These are phyloP conservation scores for Beta lomatogona DNA, from an alignment of 179 eudicot species.

Conservation along the genomic window DNA sequence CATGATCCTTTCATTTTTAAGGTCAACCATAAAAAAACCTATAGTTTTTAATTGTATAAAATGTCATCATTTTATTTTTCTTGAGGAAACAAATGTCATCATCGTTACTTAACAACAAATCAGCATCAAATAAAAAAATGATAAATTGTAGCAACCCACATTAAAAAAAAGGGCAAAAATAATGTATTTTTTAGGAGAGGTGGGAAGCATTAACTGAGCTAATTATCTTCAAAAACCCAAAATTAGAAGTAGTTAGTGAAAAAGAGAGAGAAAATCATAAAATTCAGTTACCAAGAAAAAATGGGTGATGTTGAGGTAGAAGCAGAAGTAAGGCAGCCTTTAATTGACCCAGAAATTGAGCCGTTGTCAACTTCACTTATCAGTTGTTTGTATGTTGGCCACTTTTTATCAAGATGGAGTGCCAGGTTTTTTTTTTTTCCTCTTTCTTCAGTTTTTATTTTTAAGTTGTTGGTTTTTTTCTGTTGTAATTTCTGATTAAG, in stretches of 20 bases:
- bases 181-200: too few relatives aligned
- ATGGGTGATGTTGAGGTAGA: slow-evolving; percentile 15
- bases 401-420: slow-evolving; percentile 87
- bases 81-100: neutral
- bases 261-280: too few relatives aligned
- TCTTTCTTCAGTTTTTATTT: neutral
- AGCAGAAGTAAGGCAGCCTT: slow-evolving; percentile 18
- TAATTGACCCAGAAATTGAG: slow-evolving; percentile 30
- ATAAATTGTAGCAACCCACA: neutral
- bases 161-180: neutral
- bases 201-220: neutral
- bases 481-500: neutral
- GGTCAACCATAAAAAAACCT: neutral
- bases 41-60: neutral
- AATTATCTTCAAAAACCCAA: neutral
- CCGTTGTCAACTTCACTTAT: slow-evolving; percentile 46
- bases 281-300: neutral
- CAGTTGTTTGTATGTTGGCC: slow-evolving; percentile 55
- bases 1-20: neutral
- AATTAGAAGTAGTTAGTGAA: neutral
- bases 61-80: too few relatives aligned
- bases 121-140: neutral
- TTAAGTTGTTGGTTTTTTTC: neutral
- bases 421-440: slow-evolving; percentile 53
- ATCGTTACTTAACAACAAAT: neutral